phyloP scores from a whole-genome alignment of 176 grass and related monocot genomes.

The Zizania latifolia region DNA sequence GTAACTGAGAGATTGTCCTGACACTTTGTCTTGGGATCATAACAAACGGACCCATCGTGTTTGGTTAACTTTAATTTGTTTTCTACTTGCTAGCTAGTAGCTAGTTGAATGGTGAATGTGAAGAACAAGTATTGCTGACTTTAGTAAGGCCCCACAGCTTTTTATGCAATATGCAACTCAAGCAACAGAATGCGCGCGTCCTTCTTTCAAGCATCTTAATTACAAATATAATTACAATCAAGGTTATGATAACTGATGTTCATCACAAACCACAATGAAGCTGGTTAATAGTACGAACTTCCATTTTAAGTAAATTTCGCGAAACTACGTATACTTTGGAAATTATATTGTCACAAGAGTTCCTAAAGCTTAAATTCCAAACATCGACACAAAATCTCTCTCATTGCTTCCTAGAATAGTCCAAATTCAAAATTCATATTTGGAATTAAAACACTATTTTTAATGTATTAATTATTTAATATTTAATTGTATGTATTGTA shows the following conservation, averaged over 20 bases:
- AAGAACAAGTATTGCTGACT: background rate
- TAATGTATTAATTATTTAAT: too few relatives aligned
- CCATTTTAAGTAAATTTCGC: too few relatives aligned
- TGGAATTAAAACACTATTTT: too few relatives aligned
- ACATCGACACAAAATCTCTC: too few relatives aligned
- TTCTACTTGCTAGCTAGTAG: background rate
- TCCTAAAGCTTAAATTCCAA: too few relatives aligned
- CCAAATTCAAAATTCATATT: too few relatives aligned
- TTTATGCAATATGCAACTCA: background rate
- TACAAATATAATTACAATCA: background rate
- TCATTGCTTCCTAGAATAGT: too few relatives aligned
- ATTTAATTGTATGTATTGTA: too few relatives aligned
- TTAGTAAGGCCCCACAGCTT: background rate
- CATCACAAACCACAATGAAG: too few relatives aligned
- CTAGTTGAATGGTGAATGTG: background rate
- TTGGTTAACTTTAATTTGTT: background rate
- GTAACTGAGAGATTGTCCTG: background rate
- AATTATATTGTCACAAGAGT: too few relatives aligned
- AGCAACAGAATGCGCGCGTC: background rate
- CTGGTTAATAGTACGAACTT: too few relatives aligned
- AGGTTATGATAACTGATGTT: background rate
- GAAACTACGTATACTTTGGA: too few relatives aligned
- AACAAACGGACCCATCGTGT: background rate
- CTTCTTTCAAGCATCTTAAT: background rate
- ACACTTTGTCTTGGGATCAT: background rate